Evolutionary conservation across 2,329 filamentous ascomycete species (phyloP).

Genomic region (Chaetomiaceae sp.): DNA sequence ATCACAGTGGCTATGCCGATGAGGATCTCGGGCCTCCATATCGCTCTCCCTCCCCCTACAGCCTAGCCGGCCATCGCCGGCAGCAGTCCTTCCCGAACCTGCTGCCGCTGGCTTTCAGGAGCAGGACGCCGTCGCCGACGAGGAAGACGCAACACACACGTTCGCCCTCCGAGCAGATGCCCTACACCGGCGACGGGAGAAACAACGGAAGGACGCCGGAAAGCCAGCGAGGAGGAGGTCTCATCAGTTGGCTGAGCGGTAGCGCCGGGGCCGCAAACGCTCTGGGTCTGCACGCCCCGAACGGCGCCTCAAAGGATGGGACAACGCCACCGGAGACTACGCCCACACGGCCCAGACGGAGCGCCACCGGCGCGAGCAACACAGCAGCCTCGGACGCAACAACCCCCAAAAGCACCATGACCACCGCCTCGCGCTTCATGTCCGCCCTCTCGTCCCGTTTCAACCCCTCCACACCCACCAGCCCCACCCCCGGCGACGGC

Average conservation of each 20-base stretch:
- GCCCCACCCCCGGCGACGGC: slow-evolving; percentile 12
- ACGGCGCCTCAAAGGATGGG: slow-evolving; percentile 7
- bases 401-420: slow-evolving; percentile 31
- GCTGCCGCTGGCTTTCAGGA: slow-evolving; percentile 27
- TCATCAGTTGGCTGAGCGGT: slow-evolving; percentile 31
- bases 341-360: slow-evolving; percentile 26
- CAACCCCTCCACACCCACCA: slow-evolving; percentile 24
- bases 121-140: slow-evolving; percentile 27
- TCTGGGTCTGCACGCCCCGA: slow-evolving; percentile 15
- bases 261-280: slow-evolving; percentile 23
- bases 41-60: slow-evolving; percentile 17
- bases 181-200: slow-evolving; percentile 37
- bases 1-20: slow-evolving; percentile 30
- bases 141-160: slow-evolving; percentile 20
- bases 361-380: slow-evolving; percentile 27
- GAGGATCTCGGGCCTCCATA: slow-evolving; percentile 20
- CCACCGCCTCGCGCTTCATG: slow-evolving; percentile 38
- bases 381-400: slow-evolving; percentile 24
- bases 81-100: slow-evolving; percentile 34
- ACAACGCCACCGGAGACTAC: slow-evolving; percentile 28
- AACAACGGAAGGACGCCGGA: slow-evolving; percentile 20
- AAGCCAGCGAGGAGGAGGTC: slow-evolving; percentile 25
- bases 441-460: slow-evolving; percentile 38
- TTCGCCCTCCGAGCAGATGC: slow-evolving; percentile 32
- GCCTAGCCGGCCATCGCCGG: slow-evolving; percentile 27